These are phyloP conservation scores for Nissolia schottii DNA, from an alignment of 306 rosid genomes.

Conservation along the genomic window DNA sequence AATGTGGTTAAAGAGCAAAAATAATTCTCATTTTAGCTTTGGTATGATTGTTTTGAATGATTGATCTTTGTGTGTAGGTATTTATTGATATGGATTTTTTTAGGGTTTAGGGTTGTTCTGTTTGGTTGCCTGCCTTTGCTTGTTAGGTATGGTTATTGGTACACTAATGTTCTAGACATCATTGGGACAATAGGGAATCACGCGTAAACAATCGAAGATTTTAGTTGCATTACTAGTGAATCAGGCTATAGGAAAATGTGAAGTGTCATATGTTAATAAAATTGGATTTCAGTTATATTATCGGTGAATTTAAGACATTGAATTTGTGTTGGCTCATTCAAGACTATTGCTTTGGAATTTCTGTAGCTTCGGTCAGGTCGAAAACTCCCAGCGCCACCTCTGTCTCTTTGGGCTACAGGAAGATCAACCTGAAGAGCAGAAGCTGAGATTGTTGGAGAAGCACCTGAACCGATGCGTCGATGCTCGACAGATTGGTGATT, in stretches of 20 bases:
- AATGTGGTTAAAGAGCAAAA: not conserved
- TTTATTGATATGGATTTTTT: not conserved
- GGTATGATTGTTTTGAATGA: not conserved
- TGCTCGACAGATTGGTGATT: constrained; percentile 62
- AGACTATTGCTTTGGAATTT: constrained; percentile 11
- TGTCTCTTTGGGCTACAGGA: constrained; percentile 45
- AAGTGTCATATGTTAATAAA: not conserved
- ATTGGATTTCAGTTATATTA: not conserved
- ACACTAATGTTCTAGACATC: not conserved
- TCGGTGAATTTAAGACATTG: not conserved
- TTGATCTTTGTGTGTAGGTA: not conserved
- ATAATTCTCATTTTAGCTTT: not conserved
- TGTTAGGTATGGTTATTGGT: not conserved
- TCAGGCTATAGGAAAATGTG: not conserved
- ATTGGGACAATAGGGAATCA: not conserved
- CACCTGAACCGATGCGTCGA: constrained; percentile 59
- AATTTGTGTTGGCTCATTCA: not conserved
- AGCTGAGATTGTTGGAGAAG: constrained; percentile 63
- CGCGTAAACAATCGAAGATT: not conserved
- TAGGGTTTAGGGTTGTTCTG: not conserved
- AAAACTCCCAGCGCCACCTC: constrained; percentile 56
- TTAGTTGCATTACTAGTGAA: not conserved
- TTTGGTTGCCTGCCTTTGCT: not conserved
- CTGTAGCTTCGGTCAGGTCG: constrained; percentile 71
- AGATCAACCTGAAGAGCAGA: constrained; percentile 70